phyloP scores from a whole-genome alignment of 78 protist genomes.

The Tieghemostelium lacteum region DNA sequence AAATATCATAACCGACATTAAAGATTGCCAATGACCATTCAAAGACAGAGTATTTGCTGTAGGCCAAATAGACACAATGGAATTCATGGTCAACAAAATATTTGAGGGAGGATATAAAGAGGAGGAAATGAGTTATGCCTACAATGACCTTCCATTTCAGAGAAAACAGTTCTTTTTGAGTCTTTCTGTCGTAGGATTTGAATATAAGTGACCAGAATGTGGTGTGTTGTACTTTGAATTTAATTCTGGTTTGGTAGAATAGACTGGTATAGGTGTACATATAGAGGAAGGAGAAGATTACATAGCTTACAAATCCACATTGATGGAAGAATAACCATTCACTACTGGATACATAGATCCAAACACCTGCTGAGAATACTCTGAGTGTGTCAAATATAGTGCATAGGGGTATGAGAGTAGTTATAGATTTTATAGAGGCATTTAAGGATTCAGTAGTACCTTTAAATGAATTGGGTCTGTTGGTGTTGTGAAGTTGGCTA shows the following conservation, averaged over 20 bases:
- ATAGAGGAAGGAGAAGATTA: slow-evolving; percentile 56
- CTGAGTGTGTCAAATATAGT: slow-evolving; percentile 52
- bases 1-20: slow-evolving; percentile 43
- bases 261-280: slow-evolving; percentile 60
- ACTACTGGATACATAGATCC: slow-evolving; percentile 50
- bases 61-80: slow-evolving; percentile 59
- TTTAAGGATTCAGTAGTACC: not conserved
- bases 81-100: slow-evolving; percentile 74
- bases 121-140: slow-evolving; percentile 44
- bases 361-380: slow-evolving; percentile 67
- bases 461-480: not conserved
- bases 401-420: slow-evolving; percentile 13
- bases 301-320: slow-evolving; percentile 55
- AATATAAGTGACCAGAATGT: not conserved
- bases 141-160: slow-evolving; percentile 50
- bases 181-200: not conserved
- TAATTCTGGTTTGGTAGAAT: slow-evolving; percentile 47
- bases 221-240: slow-evolving; percentile 12
- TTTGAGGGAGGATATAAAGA: slow-evolving; percentile 51
- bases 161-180: slow-evolving; percentile 58
- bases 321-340: slow-evolving; percentile 56
- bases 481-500: not conserved
- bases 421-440: slow-evolving; percentile 1
- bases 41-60: slow-evolving; percentile 63
- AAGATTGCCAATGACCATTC: slow-evolving; percentile 66